Percentiles rank a stretch among this genome's conserved stretches.
These are phyloP conservation scores for Plasmodium gaboni DNA, from an alignment of 169 alveolate genomes.

Conservation along the genomic window DNA sequence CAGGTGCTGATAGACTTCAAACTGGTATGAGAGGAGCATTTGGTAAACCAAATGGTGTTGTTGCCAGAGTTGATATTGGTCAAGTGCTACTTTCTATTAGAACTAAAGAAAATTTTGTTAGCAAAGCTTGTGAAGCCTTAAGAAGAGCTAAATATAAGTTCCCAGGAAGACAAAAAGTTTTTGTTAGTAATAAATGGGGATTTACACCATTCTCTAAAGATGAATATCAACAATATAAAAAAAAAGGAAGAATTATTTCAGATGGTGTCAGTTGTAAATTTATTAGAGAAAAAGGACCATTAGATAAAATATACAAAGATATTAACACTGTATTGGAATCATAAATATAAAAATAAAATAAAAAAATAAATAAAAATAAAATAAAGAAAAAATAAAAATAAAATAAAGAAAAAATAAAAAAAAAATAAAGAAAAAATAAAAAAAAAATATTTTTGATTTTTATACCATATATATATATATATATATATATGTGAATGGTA, in stretches of 20 bases:
- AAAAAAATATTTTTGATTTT: background rate
- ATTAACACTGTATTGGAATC: constrained; percentile 51
- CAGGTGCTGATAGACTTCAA: constrained; percentile 99
- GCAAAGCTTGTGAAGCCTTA: constrained; percentile 95
- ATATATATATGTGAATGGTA: background rate
- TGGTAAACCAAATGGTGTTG: constrained; percentile 99
- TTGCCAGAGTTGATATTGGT: constrained; percentile 97
- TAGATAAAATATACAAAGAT: constrained; percentile 80
- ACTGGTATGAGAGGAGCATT: constrained; percentile 99
- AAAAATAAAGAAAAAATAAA: too few relatives aligned
- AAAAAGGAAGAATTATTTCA: constrained; percentile 94
- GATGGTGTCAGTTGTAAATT: constrained; percentile 93
- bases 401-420: too few relatives aligned
- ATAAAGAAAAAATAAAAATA: too few relatives aligned
- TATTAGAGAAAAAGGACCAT: constrained; percentile 87
- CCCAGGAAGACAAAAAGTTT: constrained; percentile 99
- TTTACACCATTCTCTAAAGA: constrained; percentile 96
- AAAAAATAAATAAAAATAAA: too few relatives aligned
- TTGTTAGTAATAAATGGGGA: constrained; percentile 98
- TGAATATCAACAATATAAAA: constrained; percentile 94
- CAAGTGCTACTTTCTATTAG: constrained; percentile 96
- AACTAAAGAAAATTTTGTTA: constrained; percentile 90
- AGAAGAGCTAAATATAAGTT: constrained; percentile 99
- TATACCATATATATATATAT: background rate
- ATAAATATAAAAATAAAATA: background rate